A percentile compares a stretch with the other conserved stretches of the same genome.
Evolutionary conservation across 768 basidiomycete species (phyloP).

Genomic region (Leucocoprinus birnbaumii): DNA sequence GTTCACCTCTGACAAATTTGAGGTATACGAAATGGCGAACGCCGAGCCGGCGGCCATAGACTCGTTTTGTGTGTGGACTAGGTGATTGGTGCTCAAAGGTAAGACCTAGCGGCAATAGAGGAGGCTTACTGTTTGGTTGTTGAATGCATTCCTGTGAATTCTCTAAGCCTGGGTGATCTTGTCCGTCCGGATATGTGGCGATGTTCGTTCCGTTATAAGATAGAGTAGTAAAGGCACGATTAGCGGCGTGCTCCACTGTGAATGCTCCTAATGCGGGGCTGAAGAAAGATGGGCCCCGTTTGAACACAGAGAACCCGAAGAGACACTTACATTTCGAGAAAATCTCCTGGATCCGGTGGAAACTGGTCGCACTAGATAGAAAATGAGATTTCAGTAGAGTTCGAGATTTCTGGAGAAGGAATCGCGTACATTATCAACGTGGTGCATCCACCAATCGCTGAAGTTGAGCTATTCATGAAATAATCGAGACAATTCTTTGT

Average conservation of each 20-base stretch:
- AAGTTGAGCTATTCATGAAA: conserved; percentile 29
- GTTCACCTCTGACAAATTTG: conserved; percentile 35
- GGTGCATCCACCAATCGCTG: conserved; percentile 42
- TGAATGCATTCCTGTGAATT: conserved; percentile 31
- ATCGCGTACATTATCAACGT: conserved; percentile 26
- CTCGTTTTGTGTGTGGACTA: conserved; percentile 45
- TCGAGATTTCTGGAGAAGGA: background rate
- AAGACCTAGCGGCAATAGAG: background rate
- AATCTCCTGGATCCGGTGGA: conserved; percentile 38
- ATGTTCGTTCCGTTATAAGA: conserved; percentile 22
- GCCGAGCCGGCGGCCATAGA: conserved; percentile 43
- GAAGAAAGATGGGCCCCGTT: too few species aligned
- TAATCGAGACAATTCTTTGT: too few species aligned
- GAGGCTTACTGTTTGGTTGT: conserved; percentile 32
- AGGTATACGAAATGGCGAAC: conserved; percentile 44
- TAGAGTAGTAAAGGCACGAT: conserved; percentile 39
- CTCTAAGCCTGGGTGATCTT: conserved; percentile 29
- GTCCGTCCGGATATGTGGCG: conserved; percentile 29
- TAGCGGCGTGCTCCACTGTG: conserved; percentile 39
- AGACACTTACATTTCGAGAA: conserved; percentile 37
- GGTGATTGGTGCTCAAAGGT: background rate
- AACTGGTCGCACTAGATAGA: conserved; percentile 40
- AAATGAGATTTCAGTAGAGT: too few species aligned
- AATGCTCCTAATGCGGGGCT: conserved; percentile 20
- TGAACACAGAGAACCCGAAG: background rate